phyloP scores from a whole-genome alignment of 2,329 filamentous ascomycete genomes.

The Fusarium chaquense region DNA sequence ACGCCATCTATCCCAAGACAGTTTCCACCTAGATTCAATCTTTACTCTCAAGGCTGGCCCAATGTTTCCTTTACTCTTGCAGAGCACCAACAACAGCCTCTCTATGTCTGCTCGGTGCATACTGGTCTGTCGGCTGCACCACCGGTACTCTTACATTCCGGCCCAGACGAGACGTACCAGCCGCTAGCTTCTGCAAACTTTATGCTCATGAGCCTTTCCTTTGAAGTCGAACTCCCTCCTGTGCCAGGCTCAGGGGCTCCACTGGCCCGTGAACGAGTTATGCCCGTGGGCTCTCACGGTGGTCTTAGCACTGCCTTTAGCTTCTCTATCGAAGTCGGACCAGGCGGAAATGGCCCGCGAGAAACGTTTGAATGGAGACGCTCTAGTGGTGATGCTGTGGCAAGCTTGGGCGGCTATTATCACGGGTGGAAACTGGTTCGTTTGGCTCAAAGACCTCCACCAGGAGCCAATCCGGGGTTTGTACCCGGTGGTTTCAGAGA shows the following conservation, averaged over 20 bases:
- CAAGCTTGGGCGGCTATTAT: slow-evolving; percentile 25
- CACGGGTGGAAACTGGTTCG: slow-evolving; percentile 44
- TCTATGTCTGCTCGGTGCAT: slow-evolving; percentile 38
- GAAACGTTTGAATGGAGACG: slow-evolving; percentile 45
- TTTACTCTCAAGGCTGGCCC: slow-evolving; percentile 29
- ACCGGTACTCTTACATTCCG: slow-evolving; percentile 42
- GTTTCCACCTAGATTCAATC: slow-evolving; percentile 41
- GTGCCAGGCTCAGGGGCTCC: slow-evolving; percentile 25
- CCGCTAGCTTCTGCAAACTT: slow-evolving; percentile 40
- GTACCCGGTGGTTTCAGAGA: slow-evolving; percentile 28
- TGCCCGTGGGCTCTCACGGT: slow-evolving; percentile 7
- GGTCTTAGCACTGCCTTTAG: slow-evolving; percentile 25
- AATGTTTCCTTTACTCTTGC: slow-evolving; percentile 27
- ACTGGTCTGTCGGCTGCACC: slow-evolving; percentile 25
- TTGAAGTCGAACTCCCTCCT: slow-evolving; percentile 40
- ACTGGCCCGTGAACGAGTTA: slow-evolving; percentile 29
- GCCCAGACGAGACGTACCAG: slow-evolving; percentile 28
- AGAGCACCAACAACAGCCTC: slow-evolving; percentile 37
- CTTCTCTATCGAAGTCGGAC: slow-evolving; percentile 40
- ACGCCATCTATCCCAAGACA: slow-evolving; percentile 17
- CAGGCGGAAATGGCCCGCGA: slow-evolving; percentile 25
- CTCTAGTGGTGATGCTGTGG: slow-evolving; percentile 34
- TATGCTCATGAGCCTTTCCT: slow-evolving; percentile 22
- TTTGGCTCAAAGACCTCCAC: slow-evolving; percentile 23
- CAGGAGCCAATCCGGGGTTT: slow-evolving; percentile 23